Percentiles rank a stretch among this genome's conserved stretches.
phyloP scores from a whole-genome alignment of 768 basidiomycete genomes.

The Sutorius australiensis region DNA sequence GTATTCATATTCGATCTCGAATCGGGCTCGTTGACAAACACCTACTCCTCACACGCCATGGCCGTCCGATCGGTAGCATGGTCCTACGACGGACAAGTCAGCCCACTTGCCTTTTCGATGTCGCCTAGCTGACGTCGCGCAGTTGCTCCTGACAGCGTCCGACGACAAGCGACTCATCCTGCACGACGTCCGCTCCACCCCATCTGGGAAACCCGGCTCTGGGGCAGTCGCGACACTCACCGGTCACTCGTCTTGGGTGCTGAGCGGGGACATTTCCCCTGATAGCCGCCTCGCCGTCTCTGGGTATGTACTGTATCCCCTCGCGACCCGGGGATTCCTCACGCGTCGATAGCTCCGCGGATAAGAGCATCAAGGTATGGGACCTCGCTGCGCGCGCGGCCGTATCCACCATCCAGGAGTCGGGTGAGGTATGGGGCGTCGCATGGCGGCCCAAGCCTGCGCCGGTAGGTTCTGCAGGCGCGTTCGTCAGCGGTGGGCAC shows the following conservation, averaged over 20 bases:
- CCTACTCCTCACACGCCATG: slow-evolving; percentile 84
- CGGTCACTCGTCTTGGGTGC: too few relatives aligned
- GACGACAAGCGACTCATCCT: slow-evolving; percentile 90
- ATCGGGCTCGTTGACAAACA: slow-evolving; percentile 56
- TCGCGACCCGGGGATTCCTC: neutral
- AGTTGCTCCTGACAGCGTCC: slow-evolving; percentile 87
- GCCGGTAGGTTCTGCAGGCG: slow-evolving; percentile 40
- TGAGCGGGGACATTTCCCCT: slow-evolving; percentile 67
- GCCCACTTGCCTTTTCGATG: slow-evolving; percentile 19
- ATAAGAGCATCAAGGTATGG: slow-evolving; percentile 86
- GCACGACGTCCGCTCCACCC: slow-evolving; percentile 79
- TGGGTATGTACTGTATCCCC: slow-evolving; percentile 56
- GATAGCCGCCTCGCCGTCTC: slow-evolving; percentile 78
- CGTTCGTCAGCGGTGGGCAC: slow-evolving; percentile 69
- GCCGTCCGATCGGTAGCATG: slow-evolving; percentile 82
- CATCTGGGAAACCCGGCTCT: slow-evolving; percentile 55
- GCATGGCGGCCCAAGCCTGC: slow-evolving; percentile 71
- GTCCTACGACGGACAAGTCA: slow-evolving; percentile 85
- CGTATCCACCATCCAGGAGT: slow-evolving; percentile 75
- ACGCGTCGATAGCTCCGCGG: slow-evolving; percentile 59
- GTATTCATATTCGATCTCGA: slow-evolving; percentile 84
- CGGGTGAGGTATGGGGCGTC: slow-evolving; percentile 80
- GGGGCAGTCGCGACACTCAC: slow-evolving; percentile 82
- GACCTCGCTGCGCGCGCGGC: slow-evolving; percentile 70
- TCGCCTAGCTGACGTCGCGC: neutral